Conservation (phyloP, 1,284 basidiomycete genomes). For the Ustilago vetiveriae region DNA sequence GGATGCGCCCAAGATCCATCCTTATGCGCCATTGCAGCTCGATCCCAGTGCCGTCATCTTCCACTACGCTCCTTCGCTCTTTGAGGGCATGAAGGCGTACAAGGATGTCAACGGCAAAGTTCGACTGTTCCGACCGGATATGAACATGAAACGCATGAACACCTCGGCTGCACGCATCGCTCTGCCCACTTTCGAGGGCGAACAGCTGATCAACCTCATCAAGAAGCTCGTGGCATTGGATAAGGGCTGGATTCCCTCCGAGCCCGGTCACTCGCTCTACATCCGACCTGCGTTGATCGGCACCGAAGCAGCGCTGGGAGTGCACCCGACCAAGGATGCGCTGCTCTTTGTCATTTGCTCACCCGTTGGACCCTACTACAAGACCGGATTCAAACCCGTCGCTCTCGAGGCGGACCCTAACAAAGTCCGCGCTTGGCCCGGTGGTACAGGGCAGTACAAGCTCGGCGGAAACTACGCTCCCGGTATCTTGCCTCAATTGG, state of each 20-base stretch:
- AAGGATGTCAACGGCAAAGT: constrained; percentile 80
- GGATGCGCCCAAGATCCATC: constrained; percentile 83
- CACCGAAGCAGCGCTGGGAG: constrained; percentile 86
- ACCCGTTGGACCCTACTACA: constrained; percentile 86
- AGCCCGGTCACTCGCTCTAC: constrained; percentile 90
- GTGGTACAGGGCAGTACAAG: constrained; percentile 65
- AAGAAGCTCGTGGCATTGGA: constrained; percentile 88
- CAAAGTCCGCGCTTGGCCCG: constrained; percentile 72
- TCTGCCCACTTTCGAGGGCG: constrained; percentile 83
- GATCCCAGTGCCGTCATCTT: constrained; percentile 87
- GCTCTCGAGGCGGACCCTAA: constrained; percentile 89
- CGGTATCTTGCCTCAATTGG: constrained; percentile 75
- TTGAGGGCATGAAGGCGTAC: constrained; percentile 98
- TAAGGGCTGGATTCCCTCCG: constrained; percentile 89
- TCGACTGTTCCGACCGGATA: constrained; percentile 92
- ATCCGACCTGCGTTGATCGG: constrained; percentile 86
- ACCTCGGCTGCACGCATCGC: constrained; percentile 76
- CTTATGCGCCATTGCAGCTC: constrained; percentile 80
- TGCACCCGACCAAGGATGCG: constrained; percentile 85
- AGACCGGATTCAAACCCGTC: constrained; percentile 93
- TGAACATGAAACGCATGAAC: constrained; percentile 88
- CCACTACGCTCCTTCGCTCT: constrained; percentile 88
- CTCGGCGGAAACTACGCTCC: constrained; percentile 66
- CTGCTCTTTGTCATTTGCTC: constrained; percentile 93
- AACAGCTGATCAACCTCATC: constrained; percentile 82